These are phyloP conservation scores for Arthroderma uncinatum DNA, from an alignment of 2,329 filamentous ascomycete species.

Conservation along the genomic window DNA sequence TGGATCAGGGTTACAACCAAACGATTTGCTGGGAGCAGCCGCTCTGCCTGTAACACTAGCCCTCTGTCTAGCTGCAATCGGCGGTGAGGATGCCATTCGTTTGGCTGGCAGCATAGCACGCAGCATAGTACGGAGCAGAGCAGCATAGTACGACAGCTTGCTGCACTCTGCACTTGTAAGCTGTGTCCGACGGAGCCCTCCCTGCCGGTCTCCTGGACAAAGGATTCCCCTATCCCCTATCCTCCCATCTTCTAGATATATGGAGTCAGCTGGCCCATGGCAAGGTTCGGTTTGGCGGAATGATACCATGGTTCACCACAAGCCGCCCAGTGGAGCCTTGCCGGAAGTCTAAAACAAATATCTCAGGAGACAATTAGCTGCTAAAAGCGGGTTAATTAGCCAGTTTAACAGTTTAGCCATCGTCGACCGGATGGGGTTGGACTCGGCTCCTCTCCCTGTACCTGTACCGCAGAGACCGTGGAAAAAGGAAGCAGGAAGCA, in stretches of 20 bases:
- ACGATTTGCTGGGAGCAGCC: constrained; percentile 4
- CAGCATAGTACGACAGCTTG: background rate
- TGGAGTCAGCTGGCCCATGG: background rate
- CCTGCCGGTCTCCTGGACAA: background rate
- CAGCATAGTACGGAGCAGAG: too few relatives aligned
- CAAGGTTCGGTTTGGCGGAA: constrained; percentile 3
- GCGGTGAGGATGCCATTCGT: background rate
- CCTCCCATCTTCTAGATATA: background rate
- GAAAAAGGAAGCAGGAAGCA: background rate
- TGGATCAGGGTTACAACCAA: constrained; percentile 3
- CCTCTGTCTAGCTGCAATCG: background rate
- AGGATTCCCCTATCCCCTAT: background rate
- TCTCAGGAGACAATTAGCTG: background rate
- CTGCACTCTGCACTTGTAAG: too few relatives aligned
- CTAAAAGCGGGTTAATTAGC: background rate
- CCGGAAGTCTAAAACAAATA: constrained; percentile 5
- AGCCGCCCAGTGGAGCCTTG: constrained; percentile 6
- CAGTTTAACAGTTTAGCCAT: background rate
- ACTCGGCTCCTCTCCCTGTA: too few relatives aligned
- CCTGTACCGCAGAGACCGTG: background rate
- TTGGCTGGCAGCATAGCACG: background rate
- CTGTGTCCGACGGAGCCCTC: too few relatives aligned
- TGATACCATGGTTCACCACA: constrained; percentile 6
- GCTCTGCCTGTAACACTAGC: constrained; percentile 1
- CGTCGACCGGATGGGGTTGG: background rate